Conservation (phyloP, 23 red algal species). For the Agarophyton chilense region DNA sequence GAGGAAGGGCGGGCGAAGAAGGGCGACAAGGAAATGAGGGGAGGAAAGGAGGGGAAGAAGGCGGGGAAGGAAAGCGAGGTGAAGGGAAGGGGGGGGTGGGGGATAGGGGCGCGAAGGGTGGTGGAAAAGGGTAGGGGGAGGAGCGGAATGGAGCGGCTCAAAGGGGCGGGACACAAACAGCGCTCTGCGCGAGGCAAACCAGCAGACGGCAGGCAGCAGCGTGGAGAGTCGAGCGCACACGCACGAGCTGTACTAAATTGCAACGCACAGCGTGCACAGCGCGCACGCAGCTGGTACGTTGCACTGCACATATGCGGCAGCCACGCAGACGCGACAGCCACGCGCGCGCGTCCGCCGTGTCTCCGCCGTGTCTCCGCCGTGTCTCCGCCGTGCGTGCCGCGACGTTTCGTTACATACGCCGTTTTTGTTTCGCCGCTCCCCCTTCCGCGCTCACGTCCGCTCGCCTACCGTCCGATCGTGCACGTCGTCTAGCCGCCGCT, state of each 20-base stretch:
- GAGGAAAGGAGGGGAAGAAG: neutral
- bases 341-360: no score
- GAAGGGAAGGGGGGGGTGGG: neutral
- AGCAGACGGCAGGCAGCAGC: neutral
- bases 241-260: neutral
- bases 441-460: no score
- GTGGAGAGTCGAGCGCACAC: no score
- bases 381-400: no score
- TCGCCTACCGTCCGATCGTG: neutral
- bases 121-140: neutral
- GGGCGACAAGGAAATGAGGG: neutral
- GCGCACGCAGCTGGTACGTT: neutral
- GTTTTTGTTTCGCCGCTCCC: no score
- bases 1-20: neutral
- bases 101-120: neutral
- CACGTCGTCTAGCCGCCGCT: slow-evolving; percentile 37
- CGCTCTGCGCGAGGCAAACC: neutral
- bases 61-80: neutral
- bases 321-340: no score
- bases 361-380: no score
- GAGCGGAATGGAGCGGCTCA: neutral
- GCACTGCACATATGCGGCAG: no score
- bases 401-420: no score
- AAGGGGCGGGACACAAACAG: neutral
- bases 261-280: neutral